A percentile compares a stretch with the other conserved stretches of the same genome.
Conservation (phyloP, 2,329 filamentous ascomycete genomes). For the Rhytidhysteron rufulum region DNA sequence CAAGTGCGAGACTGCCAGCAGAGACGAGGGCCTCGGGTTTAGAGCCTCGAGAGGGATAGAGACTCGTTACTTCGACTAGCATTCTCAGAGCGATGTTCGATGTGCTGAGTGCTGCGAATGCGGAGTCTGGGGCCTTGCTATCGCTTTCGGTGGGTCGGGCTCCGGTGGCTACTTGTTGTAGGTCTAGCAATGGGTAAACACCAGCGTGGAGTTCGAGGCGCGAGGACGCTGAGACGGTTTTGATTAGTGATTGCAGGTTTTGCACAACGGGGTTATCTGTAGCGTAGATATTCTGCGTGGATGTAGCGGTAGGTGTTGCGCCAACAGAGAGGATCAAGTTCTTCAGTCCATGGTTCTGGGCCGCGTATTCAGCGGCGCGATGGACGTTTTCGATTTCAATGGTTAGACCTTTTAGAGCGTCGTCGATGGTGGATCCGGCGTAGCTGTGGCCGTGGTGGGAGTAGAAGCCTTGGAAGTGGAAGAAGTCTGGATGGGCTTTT, state of each 20-base stretch:
- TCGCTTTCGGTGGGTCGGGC: conserved; percentile 44
- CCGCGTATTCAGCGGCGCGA: conserved; percentile 42
- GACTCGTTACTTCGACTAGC: conserved; percentile 66
- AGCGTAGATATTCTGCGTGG: conserved; percentile 57
- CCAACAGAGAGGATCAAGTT: conserved; percentile 61
- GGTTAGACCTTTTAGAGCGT: conserved; percentile 58
- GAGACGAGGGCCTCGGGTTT: conserved; percentile 64
- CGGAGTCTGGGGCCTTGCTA: not conserved
- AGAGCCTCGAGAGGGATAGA: conserved; percentile 52
- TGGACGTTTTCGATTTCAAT: conserved; percentile 57
- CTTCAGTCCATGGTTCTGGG: conserved; percentile 20
- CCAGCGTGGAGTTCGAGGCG: conserved; percentile 69
- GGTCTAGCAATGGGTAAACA: conserved; percentile 70
- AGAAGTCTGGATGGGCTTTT: conserved; percentile 16
- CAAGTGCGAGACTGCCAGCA: conserved; percentile 66
- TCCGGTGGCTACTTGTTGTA: conserved; percentile 74
- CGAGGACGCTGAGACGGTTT: conserved; percentile 26
- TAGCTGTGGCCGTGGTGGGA: conserved; percentile 73
- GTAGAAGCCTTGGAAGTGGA: conserved; percentile 62
- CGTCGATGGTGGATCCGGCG: conserved; percentile 48
- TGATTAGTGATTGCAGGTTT: conserved; percentile 41
- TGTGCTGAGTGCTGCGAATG: conserved; percentile 41
- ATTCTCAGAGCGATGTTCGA: conserved; percentile 63
- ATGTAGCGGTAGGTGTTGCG: conserved; percentile 70
- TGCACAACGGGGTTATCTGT: conserved; percentile 34